phyloP scores from a whole-genome alignment of 2,329 filamentous ascomycete species.

The Aspergillus fischeri region DNA sequence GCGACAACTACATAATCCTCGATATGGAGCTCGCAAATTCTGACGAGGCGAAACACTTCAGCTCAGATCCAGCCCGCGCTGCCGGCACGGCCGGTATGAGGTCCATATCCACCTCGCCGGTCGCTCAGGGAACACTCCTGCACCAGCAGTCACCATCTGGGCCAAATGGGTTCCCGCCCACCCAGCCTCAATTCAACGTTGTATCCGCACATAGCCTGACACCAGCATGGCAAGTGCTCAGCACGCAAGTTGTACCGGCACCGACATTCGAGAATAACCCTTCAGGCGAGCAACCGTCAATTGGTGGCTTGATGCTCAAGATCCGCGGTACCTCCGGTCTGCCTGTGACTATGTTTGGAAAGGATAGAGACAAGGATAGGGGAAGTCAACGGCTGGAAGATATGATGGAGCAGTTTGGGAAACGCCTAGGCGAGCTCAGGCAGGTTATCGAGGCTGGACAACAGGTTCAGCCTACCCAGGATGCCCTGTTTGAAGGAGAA shows the following conservation, averaged over 20 bases:
- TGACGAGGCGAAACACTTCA: not conserved
- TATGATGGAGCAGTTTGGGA: constrained; percentile 46
- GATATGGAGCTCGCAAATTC: constrained; percentile 43
- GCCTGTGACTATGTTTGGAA: constrained; percentile 15
- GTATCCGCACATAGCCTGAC: constrained; percentile 68
- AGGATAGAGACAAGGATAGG: constrained; percentile 20
- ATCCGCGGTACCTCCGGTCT: constrained; percentile 40
- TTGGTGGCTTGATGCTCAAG: constrained; percentile 41
- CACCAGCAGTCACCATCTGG: constrained; percentile 7
- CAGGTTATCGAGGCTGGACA: constrained; percentile 37
- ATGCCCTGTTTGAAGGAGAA: not conserved
- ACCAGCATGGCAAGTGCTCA: constrained; percentile 66
- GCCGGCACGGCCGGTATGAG: constrained; percentile 6
- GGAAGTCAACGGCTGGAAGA: constrained; percentile 37
- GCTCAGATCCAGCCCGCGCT: constrained; percentile 13
- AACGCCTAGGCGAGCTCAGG: constrained; percentile 41
- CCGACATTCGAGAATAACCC: constrained; percentile 61
- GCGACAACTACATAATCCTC: constrained; percentile 55
- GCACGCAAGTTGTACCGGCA: constrained; percentile 52
- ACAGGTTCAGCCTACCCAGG: not conserved
- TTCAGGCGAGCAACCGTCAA: constrained; percentile 47
- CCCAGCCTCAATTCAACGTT: constrained; percentile 50
- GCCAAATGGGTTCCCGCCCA: not conserved
- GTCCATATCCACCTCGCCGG: constrained; percentile 23
- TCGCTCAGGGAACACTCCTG: constrained; percentile 4